A percentile compares a stretch with the other conserved stretches of the same genome.
Evolutionary conservation across 257 asterid species (phyloP).

Genomic region (Nicotiana knightiana): DNA sequence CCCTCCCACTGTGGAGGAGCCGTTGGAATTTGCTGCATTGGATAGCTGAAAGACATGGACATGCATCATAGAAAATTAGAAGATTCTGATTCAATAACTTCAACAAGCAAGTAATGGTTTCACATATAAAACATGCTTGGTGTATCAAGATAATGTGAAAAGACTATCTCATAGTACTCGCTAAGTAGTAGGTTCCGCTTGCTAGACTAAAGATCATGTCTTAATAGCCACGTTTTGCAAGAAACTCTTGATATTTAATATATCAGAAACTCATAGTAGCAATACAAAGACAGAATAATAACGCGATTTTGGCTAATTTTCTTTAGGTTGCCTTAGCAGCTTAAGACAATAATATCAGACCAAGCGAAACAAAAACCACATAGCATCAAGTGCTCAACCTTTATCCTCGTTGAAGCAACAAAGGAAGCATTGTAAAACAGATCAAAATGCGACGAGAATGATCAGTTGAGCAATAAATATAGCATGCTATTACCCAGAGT

Average conservation of each 20-base stretch:
- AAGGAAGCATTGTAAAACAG: not conserved
- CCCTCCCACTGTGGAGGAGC: not conserved
- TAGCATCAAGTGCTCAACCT: not conserved
- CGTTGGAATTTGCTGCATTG: not conserved
- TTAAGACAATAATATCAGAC: not conserved
- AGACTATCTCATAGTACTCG: not conserved
- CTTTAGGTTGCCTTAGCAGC: not conserved
- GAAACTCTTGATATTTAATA: not conserved
- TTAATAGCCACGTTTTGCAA: not conserved
- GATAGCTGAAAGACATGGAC: constrained; percentile 26
- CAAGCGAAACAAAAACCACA: not conserved
- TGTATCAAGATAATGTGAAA: not conserved
- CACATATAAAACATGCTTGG: not conserved
- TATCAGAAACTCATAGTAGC: not conserved
- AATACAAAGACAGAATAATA: not conserved
- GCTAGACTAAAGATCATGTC: not conserved
- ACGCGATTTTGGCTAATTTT: not conserved
- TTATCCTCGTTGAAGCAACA: not conserved
- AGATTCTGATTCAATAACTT: not conserved
- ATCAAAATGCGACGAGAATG: not conserved
- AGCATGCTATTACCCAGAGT: constrained; percentile 23
- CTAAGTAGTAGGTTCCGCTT: not conserved
- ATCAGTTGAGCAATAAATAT: not conserved
- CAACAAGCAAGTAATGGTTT: not conserved
- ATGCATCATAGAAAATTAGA: not conserved